phyloP scores from a whole-genome alignment of 108 stramenopile species.

The Cyclostephanos tholiformis region DNA sequence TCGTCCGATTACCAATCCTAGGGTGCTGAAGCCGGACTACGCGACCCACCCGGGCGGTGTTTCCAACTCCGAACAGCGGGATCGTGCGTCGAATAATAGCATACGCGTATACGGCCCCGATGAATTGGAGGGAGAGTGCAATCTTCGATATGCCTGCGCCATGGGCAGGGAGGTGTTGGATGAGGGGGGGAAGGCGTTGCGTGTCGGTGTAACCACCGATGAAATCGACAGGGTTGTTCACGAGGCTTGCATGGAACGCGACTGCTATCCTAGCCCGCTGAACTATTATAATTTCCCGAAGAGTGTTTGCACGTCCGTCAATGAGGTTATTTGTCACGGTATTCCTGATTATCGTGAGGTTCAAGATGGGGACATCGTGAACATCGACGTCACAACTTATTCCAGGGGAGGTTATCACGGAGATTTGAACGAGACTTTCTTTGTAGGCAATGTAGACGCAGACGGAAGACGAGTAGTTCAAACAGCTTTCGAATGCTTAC shows the following conservation, averaged over 20 bases:
- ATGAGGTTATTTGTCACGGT: slow-evolving; percentile 97
- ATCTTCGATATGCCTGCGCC: slow-evolving; percentile 86
- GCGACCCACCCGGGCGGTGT: slow-evolving; percentile 73
- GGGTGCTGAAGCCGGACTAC: slow-evolving; percentile 83
- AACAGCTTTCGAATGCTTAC: slow-evolving; percentile 84
- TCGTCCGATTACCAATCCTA: slow-evolving; percentile 58
- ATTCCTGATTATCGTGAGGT: slow-evolving; percentile 92
- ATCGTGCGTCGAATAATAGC: slow-evolving; percentile 63
- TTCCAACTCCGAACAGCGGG: slow-evolving; percentile 72
- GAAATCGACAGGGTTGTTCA: slow-evolving; percentile 96
- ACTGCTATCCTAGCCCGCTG: slow-evolving; percentile 96
- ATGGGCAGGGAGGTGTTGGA: slow-evolving; percentile 98
- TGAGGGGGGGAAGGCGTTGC: slow-evolving; percentile 84
- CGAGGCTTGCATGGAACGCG: slow-evolving; percentile 89
- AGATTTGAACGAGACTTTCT: slow-evolving; percentile 97
- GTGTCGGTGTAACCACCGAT: slow-evolving; percentile 96
- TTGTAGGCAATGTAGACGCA: slow-evolving; percentile 91
- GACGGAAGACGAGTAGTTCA: slow-evolving; percentile 75
- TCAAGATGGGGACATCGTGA: slow-evolving; percentile 97
- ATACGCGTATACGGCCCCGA: slow-evolving; percentile 82
- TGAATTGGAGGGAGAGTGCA: slow-evolving; percentile 86
- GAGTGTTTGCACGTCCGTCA: slow-evolving; percentile 95
- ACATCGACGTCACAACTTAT: slow-evolving; percentile 97
- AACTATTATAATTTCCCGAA: slow-evolving; percentile 99
- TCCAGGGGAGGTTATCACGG: slow-evolving; percentile 93